Percentiles rank a stretch among this genome's conserved stretches.
Evolutionary conservation across 768 basidiomycete species (phyloP).

Genomic region (Russula ochroleuca): DNA sequence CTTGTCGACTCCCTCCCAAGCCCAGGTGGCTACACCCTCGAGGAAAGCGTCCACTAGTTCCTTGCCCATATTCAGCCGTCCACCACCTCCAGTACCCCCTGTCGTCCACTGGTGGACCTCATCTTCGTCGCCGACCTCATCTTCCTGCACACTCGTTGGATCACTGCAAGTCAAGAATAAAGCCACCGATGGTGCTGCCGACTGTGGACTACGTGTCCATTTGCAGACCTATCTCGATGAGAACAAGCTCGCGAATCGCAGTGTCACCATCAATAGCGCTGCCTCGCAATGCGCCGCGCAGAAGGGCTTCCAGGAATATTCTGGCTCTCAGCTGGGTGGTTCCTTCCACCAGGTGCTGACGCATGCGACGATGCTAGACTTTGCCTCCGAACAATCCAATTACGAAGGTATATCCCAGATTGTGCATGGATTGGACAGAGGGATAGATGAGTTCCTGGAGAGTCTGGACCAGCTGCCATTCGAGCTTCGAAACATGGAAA

Average conservation of each 20-base stretch:
- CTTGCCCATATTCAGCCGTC: slow-evolving; percentile 16
- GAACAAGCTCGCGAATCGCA: slow-evolving; percentile 21
- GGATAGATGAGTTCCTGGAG: slow-evolving; percentile 20
- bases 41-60: slow-evolving; percentile 14
- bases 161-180: not conserved
- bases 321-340: slow-evolving; percentile 2
- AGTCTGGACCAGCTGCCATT: slow-evolving; percentile 7
- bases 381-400: slow-evolving; percentile 5
- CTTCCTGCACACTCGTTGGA: slow-evolving; percentile 14
- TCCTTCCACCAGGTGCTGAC: slow-evolving; percentile 15
- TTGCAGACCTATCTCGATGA: slow-evolving; percentile 21
- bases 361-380: slow-evolving; percentile 18
- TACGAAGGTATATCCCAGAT: slow-evolving; percentile 5
- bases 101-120: slow-evolving; percentile 12
- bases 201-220: slow-evolving; percentile 9
- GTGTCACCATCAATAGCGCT: slow-evolving; percentile 10
- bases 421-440: slow-evolving; percentile 15
- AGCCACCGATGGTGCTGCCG: not conserved
- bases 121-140: slow-evolving; percentile 3
- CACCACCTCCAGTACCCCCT: not conserved
- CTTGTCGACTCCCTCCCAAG: not conserved
- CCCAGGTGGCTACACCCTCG: not conserved
- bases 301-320: slow-evolving; percentile 18
- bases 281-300: slow-evolving; percentile 13
- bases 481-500: slow-evolving; percentile 11